Evolutionary conservation across 2,329 filamentous ascomycete genomes (phyloP), one percentile per base, ranked within the genome.

Genomic region (Setomelanomma holmii): DNA sequence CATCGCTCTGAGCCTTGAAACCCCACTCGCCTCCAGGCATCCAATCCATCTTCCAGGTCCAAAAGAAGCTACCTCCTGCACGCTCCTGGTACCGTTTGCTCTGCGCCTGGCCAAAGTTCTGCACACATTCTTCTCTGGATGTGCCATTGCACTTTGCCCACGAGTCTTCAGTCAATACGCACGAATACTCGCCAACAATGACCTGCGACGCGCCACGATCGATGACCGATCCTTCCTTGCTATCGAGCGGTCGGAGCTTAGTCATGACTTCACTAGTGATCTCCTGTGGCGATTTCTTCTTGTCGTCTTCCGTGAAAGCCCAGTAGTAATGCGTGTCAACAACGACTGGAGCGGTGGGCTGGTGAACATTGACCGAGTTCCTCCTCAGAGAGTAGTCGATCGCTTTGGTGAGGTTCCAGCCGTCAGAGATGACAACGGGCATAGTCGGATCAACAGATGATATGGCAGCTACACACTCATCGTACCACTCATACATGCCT

Each of bases 31-130:
- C 83, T 11, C 83, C 84, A n/a, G 79, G 78, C 78, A 84, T 83
- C 82, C 83, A 86, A 56, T 84, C 78, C 82, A 86, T 86, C 48
- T 83, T 83, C 63, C 77, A 82, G 0, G 84, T 86, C 84, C 84
- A 86, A 72, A 86, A 86, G 61, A 80, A 85, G 24, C 75, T 76
- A 1, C 84, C 84, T 2, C 79, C 80, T 12, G 80, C 69, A 39
- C 75, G 76, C n/a, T 77, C 62, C 49, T 82, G 78, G 68, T 80
- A 86, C 38, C 75, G 75, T 10, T 73, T 62, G 21, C 75, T 79
- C 61, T 86, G 78, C 1, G 75, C 76, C 39, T 75, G 72, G 11
- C 82, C 82, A 58, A 85, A 84, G 19, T 76, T 68, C 3, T 63
- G 66, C 0, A 76, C 74, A 5, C 80, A 69, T 5, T 77, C 71